Evolutionary conservation across 2,329 filamentous ascomycete species (phyloP), one percentile per base, ranked within the genome.

Genomic region (Exophiala bonariae): DNA sequence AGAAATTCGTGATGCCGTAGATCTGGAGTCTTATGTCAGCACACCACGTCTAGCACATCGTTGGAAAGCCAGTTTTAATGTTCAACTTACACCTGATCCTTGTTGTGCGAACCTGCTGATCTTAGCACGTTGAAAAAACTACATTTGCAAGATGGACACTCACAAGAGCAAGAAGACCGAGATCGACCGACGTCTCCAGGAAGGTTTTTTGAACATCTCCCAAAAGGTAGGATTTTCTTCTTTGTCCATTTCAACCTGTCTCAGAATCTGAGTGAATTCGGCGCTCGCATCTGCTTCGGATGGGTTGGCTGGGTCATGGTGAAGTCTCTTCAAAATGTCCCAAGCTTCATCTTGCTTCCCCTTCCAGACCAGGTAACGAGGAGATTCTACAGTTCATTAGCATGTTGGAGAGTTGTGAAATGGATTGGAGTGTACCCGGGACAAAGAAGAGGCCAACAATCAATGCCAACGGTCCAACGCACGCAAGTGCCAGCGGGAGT

Each of bases 1-100:
- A 65, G 48, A 73, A 74, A 43, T 69, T 69, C 37, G 70, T 41
- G 36, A 51, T 55, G 48, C 53, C 55, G 30, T 55, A 14, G 14
- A 34, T 18, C 32, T 34, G 14, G 5, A 34, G 23, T 26, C 23
- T 11, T 6, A 11, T 6, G 23, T 26, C 23, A 26, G 23, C 11
- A 26, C n/a, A n/a, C n/a, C n/a, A n/a, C n/a, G n/a, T n/a, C n/a
- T n/a, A n/a, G n/a, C n/a, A n/a, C n/a, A n/a, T n/a, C n/a, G n/a
- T n/a, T n/a, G n/a, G n/a, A n/a, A n/a, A n/a, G n/a, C n/a, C n/a
- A n/a, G n/a, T n/a, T n/a, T n/a, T n/a, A n/a, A n/a, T n/a, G n/a
- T n/a, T n/a, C n/a, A 11, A 26, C 23, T 26, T 26, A 26, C 23
- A 26, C 23, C 23, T 11, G 23, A 26, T 11, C 23, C 23, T 26